phyloP scores from a whole-genome alignment of 2,329 filamentous ascomycete species.

The Colletotrichum shisoi region DNA sequence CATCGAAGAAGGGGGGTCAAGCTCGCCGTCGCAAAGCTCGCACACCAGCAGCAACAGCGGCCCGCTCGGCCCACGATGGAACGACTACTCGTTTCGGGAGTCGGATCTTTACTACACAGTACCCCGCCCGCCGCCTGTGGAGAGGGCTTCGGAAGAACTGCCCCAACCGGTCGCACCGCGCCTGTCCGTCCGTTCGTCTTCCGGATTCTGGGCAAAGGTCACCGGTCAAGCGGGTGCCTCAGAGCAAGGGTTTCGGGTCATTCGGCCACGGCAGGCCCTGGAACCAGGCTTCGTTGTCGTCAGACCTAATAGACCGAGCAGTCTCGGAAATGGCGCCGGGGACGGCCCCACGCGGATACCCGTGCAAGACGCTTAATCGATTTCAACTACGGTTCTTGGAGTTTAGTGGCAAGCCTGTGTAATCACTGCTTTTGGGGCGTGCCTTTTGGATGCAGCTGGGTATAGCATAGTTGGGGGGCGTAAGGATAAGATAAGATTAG shows the following conservation, averaged over 20 bases:
- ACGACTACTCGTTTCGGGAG: conserved; percentile 51
- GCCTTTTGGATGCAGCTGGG: neutral
- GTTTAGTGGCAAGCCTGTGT: neutral
- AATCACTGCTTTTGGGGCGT: neutral
- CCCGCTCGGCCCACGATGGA: conserved; percentile 43
- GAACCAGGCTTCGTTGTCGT: conserved; percentile 30
- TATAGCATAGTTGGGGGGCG: neutral
- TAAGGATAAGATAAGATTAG: no score
- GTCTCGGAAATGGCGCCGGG: neutral
- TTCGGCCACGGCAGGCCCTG: neutral
- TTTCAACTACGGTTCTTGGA: no score
- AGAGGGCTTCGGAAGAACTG: conserved; percentile 22
- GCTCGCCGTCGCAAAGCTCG: conserved; percentile 6
- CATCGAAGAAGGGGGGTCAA: conserved; percentile 5
- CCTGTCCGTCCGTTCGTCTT: conserved; percentile 23
- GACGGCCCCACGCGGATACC: no score
- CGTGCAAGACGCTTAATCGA: neutral
- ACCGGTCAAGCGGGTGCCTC: conserved; percentile 9
- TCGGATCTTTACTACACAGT: conserved; percentile 47
- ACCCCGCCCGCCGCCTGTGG: conserved; percentile 4
- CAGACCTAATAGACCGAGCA: conserved; percentile 18
- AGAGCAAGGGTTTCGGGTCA: conserved; percentile 24
- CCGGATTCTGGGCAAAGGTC: conserved; percentile 30
- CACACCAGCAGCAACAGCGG: conserved; percentile 4
- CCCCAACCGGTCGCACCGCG: conserved; percentile 5